Base-by-base conservation (phyloP, 768 basidiomycete genomes). In the Tricholoma furcatifolium region DNA sequence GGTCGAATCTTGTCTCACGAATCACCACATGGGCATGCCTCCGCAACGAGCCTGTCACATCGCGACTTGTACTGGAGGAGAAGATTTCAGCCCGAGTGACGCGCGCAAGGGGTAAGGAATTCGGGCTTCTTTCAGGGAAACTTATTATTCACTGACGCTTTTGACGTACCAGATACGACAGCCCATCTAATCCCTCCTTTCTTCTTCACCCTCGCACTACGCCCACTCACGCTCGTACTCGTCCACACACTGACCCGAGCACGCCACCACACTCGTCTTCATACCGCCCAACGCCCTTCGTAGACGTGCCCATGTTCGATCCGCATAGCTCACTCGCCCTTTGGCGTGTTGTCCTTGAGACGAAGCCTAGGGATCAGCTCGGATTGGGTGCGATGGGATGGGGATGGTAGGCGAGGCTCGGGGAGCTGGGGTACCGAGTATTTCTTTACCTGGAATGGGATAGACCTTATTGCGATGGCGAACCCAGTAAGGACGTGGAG, bases 301-400 rank as follows among this genome's bases (percentile, higher is more conserved):
- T 87, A 62, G 87, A 91, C 52, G 55, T 88, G 3, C 74, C 89
- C 14, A 60, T 89, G 2, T 88, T 91, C 59, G 85, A 90, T 60
- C 81, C 66, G 1, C 80, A 82, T 36, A 79, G 80, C 0, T 67
- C 76, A 3, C 70, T 90, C 18, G 78, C 80, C 0, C 67, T 89
- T 41, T 73, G 83, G 21, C 69, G 87, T 1, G 65, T 88, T 43
- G 66, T 68, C 2, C 51, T 85, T 4, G 81, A 84, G 32, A 62
- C 69, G 42, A 61, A 53, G 32, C 54, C 62, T 11, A 64, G 39
- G 59, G 69, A 59, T 41, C 63, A 53, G 55, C 27, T 27, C 7
- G 27, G 27, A 27, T 27, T 27, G 27, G 27, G 27, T 27, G 68
- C 51, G 38, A 63, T 48, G 48, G 61, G 51, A 54, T 48, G 71